Base-by-base conservation (phyloP, 352 stramenopile genomes). In the Phytopythium boreale region DNA sequence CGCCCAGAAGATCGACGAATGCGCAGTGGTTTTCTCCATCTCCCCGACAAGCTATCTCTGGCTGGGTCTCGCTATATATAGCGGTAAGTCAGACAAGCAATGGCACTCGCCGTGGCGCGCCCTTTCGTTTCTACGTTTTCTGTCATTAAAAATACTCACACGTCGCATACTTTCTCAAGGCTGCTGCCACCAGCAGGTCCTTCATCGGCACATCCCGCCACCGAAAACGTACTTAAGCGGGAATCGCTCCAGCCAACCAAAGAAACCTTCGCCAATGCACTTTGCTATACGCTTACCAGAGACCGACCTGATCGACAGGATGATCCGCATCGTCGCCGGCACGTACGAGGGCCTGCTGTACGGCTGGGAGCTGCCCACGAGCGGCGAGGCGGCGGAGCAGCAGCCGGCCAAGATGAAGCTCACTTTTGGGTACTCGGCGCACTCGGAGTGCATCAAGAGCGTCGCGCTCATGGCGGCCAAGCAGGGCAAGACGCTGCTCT, bases 301-400 rank as follows among this genome's bases (percentile, higher is more conserved):
- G n/a, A 51, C 10, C 44, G n/a, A 51, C 20, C 19, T 10, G 20
- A 49, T 24, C 10, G 44, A 34, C 50, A 63, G 14, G 24, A 91
- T 87, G 76, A 84, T 95, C 52, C 87, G 86, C 66, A 82, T 96
- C 43, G 84, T 93, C 22, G 84, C 79, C 22, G 88, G 88, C 63
- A 95, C 88, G 64, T 96, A 96, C 63, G 86, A 93, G 69, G 88
- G 88, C 59, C 79, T 93, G 49, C 74, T 96, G 29, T 95, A 95
- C 66, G 88, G 88, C 22, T 96, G 88, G 88, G 79, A 92, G 59
- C 75, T 83, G 55, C 71, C 75, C 44, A 76, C 70, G 44, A 65
- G 63, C 29, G 26, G 26, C 27, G 19, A 2, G 6, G 24, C 41
- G 41, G 52, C 67, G 37, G 70, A 74, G 19, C 66, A 65, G 34